Base-by-base conservation (phyloP, 345 rosid species). In the Draba incana region DNA sequence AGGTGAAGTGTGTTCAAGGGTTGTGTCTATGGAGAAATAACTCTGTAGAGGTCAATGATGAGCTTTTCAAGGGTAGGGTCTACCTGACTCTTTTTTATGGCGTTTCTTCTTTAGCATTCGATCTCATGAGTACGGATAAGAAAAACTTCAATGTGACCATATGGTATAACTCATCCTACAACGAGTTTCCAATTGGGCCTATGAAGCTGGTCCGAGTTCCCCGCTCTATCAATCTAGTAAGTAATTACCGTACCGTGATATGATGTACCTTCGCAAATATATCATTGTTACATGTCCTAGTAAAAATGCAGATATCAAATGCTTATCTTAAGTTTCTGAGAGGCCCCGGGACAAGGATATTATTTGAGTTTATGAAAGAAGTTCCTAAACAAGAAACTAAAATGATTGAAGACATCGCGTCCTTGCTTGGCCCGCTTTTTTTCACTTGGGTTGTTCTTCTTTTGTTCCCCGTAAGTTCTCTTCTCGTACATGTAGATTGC, bases 11-110 rank as follows among this genome's bases (percentile, higher is more conserved):
- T 84, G 81, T 81, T 73, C 81, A 71, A 82, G 89, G 90, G 54
- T 14, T 78, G 61, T 66, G 59, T 47, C 55, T 84, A 37, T 90
- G 98, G 97, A 78, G 88, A 69, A 84, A 86, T 64, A 81, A 75
- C 71, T 77, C 94, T 61, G 69, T 77, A 46, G 87, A 77, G 79
- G 72, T 93, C 69, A 93, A 90, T 62, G 78, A 84, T 59, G 91
- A 87, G 80, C 67, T 93, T 63, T 90, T 76, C 74, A 81, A 60
- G 69, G 92, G 98, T n/a, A n/a, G n/a, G n/a, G n/a, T n/a, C n/a
- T n/a, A n/a, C n/a, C n/a, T n/a, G n/a, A n/a, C n/a, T n/a, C n/a
- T n/a, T n/a, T n/a, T n/a, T n/a, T n/a, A n/a, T n/a, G n/a, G n/a
- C n/a, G n/a, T n/a, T n/a, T n/a, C n/a, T 16, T n/a, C 47, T 38